Conservation (phyloP, 331 rosid species). For the Quercus lobata region DNA sequence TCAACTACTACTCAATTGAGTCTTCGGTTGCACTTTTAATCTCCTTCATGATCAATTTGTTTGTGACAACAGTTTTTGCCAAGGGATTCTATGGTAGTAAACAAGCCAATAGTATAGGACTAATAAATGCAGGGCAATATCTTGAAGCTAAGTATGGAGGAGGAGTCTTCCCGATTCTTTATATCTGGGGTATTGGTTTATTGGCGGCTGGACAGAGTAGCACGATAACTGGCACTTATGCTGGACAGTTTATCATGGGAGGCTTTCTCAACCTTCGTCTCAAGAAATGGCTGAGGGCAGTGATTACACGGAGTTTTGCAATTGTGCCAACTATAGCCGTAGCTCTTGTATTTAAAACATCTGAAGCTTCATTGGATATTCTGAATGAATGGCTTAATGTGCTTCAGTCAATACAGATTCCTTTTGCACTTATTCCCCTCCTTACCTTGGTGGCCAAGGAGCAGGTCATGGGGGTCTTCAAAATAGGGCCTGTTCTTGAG, state of each 20-base stretch:
- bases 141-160: conserved; percentile 85
- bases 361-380: conserved; percentile 70
- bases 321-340: conserved; percentile 78
- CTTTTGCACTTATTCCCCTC: conserved; percentile 88
- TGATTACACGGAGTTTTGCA: conserved; percentile 84
- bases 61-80: conserved; percentile 77
- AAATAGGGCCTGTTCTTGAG: conserved; percentile 68
- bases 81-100: conserved; percentile 73
- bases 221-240: conserved; percentile 86
- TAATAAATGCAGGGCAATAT: conserved; percentile 82
- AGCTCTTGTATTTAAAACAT: conserved; percentile 65
- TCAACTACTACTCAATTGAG: conserved; percentile 82
- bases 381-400: conserved; percentile 93
- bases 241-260: conserved; percentile 96
- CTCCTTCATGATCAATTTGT: conserved; percentile 73
- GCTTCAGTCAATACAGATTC: conserved; percentile 89
- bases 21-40: conserved; percentile 62
- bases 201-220: conserved; percentile 95
- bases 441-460: conserved; percentile 80
- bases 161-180: conserved; percentile 75
- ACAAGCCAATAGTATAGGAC: conserved; percentile 65
- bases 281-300: conserved; percentile 86
- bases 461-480: conserved; percentile 81
- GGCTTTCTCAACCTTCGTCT: conserved; percentile 84
- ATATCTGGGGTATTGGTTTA: conserved; percentile 88